Percentiles rank a stretch among this genome's conserved stretches.
Evolutionary conservation across 441 rosid species (phyloP).

Genomic region (Mallotus japonicus): DNA sequence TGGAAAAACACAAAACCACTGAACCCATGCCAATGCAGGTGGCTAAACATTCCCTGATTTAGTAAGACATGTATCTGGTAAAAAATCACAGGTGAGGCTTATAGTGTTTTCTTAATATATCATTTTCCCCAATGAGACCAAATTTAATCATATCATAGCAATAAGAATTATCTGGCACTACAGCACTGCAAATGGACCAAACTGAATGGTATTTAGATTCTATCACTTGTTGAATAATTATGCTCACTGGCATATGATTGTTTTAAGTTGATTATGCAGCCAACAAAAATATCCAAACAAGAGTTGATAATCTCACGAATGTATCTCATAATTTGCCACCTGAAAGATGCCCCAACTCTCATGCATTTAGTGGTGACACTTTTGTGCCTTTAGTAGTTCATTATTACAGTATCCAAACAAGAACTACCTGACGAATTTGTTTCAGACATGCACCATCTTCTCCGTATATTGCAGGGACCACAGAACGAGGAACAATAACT

Average conservation of each 20-base stretch:
- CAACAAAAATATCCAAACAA: not conserved
- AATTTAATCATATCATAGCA: not conserved
- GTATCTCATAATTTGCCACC: not conserved
- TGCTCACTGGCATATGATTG: not conserved
- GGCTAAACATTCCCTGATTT: not conserved
- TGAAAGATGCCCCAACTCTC: not conserved
- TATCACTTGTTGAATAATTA: too few species aligned
- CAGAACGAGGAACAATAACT: slow-evolving; percentile 69
- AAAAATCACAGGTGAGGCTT: not conserved
- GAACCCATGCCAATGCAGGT: not conserved
- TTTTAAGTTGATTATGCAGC: not conserved
- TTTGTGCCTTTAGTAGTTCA: not conserved
- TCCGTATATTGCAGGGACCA: slow-evolving; percentile 64
- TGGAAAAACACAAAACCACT: too few species aligned
- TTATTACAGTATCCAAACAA: not conserved
- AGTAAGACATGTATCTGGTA: not conserved
- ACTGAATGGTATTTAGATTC: not conserved
- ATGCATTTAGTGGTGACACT: not conserved
- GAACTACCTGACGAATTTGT: slow-evolving; percentile 64
- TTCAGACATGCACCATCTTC: slow-evolving; percentile 74
- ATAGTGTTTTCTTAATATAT: not conserved
- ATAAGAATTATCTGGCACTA: not conserved
- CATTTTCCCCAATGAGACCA: not conserved
- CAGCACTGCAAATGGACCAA: not conserved
- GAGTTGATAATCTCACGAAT: not conserved